Evolutionary conservation across 257 asterid genomes (phyloP), one percentile per base, ranked within the genome.

Genomic region (Scutellaria barbata): DNA sequence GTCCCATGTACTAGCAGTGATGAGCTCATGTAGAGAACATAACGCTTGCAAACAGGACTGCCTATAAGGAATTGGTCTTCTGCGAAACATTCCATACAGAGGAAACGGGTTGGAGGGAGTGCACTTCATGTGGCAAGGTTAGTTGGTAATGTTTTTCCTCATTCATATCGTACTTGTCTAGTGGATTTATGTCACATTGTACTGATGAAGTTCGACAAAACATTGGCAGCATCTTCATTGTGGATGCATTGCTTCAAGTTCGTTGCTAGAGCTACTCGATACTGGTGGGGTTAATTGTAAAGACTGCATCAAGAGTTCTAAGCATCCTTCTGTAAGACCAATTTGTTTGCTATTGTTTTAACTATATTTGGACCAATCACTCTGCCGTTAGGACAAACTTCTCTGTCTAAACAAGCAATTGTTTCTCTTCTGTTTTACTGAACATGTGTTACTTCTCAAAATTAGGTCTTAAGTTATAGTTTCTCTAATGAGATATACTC

Each of bases 81-180:
- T 93, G 98, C 52, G 97, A 93, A 66, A 79, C 75, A 72, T 93
- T 93, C 84, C 98, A 93, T 77, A 83, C 86, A 6, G 83, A 89
- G 73, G 97, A 90, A 52, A 82, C 92, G 22, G 98, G 98, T 68
- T 93, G 98, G 98, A 89, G 98, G 82, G 90, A 89, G 65, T 93
- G 98, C 81, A 62, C 74, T 66, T 86, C 90, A 6, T 93, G 98
- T 76, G 96, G 92, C 75, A 93, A 93, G 96, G 98, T 93, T 75
- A 76, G 84, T 57, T 41, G 10, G 14, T 39, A 16, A 57, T 63
- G 50, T 69, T 33, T 11, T 41, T 39, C 18, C 47, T 60, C 40
- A 16, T 71, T 40, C 14, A 7, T 25, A 5, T 53, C 14, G 8
- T 47, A 39, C 50, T 37, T 60, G 10, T 52, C 10, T 59, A 22